Base-by-base conservation (phyloP, 805 yeast genomes). In the Yarrowia hollandica region DNA sequence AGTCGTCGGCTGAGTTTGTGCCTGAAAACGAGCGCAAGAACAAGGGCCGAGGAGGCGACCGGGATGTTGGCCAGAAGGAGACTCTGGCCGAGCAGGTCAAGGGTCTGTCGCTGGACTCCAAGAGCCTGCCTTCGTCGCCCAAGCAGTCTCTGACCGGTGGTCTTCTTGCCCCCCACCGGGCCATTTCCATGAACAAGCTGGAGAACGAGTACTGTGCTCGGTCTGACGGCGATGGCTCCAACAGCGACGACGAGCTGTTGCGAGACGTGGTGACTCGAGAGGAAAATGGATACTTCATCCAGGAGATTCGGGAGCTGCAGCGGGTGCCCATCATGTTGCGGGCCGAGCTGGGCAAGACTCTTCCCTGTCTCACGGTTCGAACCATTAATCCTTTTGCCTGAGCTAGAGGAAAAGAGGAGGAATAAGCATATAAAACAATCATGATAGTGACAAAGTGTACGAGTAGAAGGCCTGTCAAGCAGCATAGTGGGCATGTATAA, bases 291-390 rank as follows among this genome's bases (percentile, higher is more conserved):
- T 71, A 78, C 60, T 78, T 77, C 67, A 80, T 94, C 48, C 98
- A 94, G 75, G 96, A 88, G 67, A 84, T 92, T 55, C 79, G 81
- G 62, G 92, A 88, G 67, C 75, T 91, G 67, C 79, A 79, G 52
- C 85, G 83, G 65, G 86, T 92, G 50, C 98, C 98, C 9, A 83
- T 92, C 28, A 75, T 92, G 62, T 77, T 94, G 63, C 79, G 97
- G 67, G 90, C 97, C 0, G 98, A 91, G 70, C 82, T 90, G 56
- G 97, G 97, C 54, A 90, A 90, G 91, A 92, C 97, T 2, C 77
- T 92, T 58, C 99, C 99, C 15, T 92, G 97, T 71, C 79, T 92
- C 66, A 89, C 97, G 3, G 96, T 94, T 14, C 81, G 96, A 66
- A 87, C 92, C 7, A 76, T 91, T 68, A 92, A 92, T 67, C 99